Conservation (phyloP, 768 basidiomycete species). For the Mycena capillaripes region DNA sequence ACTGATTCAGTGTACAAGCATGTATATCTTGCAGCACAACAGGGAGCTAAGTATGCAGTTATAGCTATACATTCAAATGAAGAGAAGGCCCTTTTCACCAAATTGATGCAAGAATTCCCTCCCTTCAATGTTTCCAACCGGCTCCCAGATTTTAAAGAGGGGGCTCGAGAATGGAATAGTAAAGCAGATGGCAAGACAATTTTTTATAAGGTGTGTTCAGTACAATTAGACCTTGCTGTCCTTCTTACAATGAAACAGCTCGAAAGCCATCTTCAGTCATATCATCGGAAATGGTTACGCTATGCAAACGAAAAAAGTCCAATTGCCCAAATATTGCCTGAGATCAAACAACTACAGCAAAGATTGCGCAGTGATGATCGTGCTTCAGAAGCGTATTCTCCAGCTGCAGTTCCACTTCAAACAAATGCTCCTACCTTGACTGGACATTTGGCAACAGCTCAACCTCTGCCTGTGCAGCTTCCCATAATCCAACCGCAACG, state of each 20-base stretch:
- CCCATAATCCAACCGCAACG: no score
- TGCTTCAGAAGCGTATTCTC: neutral
- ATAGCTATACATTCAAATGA: neutral
- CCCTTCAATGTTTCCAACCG: neutral
- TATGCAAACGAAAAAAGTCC: constrained; percentile 2
- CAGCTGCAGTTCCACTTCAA: neutral
- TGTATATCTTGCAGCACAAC: constrained; percentile 21
- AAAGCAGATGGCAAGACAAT: constrained; percentile 17
- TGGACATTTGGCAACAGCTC: neutral
- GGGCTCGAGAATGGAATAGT: constrained; percentile 18
- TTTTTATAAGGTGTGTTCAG: constrained; percentile 33
- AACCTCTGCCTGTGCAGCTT: no score
- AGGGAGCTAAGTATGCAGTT: constrained; percentile 25
- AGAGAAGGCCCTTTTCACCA: neutral
- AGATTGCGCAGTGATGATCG: neutral
- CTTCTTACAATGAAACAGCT: neutral
- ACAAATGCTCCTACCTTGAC: neutral
- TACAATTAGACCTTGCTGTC: neutral
- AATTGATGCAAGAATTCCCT: neutral
- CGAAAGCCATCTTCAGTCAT: neutral
- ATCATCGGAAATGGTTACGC: constrained; percentile 6
- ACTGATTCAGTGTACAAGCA: constrained; percentile 1
- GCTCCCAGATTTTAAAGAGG: constrained; percentile 4
- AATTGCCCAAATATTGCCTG: neutral
- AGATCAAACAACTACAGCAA: neutral